phyloP scores from a whole-genome alignment of 257 asterid genomes.

The Nicotiana noctiflora region DNA sequence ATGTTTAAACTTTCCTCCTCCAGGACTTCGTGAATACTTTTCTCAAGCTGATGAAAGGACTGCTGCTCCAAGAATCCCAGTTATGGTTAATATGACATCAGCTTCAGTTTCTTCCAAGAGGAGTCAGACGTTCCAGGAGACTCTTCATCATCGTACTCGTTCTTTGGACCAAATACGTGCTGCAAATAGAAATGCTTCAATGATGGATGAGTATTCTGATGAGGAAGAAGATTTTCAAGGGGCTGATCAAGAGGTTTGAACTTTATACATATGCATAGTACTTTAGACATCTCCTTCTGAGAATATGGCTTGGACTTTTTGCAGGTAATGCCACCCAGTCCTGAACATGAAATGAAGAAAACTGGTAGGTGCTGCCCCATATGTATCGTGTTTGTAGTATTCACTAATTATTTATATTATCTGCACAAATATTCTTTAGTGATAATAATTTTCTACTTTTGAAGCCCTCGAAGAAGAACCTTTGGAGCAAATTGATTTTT shows the following conservation, averaged over 20 bases:
- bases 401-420: background rate
- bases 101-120: constrained; percentile 61
- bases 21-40: constrained; percentile 89
- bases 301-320: constrained; percentile 14
- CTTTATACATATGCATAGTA: constrained; percentile 11
- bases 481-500: constrained; percentile 63
- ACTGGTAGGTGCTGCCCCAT: constrained; percentile 37
- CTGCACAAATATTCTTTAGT: background rate
- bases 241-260: constrained; percentile 67
- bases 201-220: constrained; percentile 90
- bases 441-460: background rate
- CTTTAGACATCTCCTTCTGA: background rate
- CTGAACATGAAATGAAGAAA: constrained; percentile 56
- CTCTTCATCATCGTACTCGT: constrained; percentile 53
- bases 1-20: constrained; percentile 3
- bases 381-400: background rate
- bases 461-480: constrained; percentile 59
- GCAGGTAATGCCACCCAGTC: constrained; percentile 54
- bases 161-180: constrained; percentile 77
- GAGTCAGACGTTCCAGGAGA: constrained; percentile 46
- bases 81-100: constrained; percentile 94
- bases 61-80: constrained; percentile 93
- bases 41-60: constrained; percentile 90
- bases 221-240: constrained; percentile 88
- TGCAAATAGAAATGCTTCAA: constrained; percentile 55